Conservation (phyloP, 108 stramenopile genomes). For the Seminavis robusta region DNA sequence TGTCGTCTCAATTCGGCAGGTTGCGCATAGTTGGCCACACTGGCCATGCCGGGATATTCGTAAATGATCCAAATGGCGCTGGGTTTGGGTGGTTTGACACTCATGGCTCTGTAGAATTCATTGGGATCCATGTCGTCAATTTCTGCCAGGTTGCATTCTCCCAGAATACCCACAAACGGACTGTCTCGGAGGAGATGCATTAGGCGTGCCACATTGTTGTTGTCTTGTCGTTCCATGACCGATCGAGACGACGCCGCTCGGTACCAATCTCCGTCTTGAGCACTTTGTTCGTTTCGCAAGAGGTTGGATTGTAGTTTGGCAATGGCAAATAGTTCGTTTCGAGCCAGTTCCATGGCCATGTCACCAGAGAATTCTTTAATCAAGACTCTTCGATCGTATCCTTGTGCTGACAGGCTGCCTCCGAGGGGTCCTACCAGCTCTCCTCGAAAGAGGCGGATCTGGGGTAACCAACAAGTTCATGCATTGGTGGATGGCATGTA, state of each 20-base stretch:
- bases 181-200: constrained; percentile 21
- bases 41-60: constrained; percentile 72
- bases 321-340: constrained; percentile 37
- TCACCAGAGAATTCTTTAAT: constrained; percentile 77
- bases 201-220: constrained; percentile 44
- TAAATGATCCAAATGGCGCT: constrained; percentile 72
- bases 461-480: neutral
- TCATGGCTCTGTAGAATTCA: constrained; percentile 69
- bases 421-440: constrained; percentile 57
- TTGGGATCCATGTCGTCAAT: constrained; percentile 65
- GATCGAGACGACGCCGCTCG: constrained; percentile 43
- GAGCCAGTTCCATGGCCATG: constrained; percentile 47
- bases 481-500: neutral
- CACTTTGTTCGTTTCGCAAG: constrained; percentile 13
- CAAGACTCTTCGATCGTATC: constrained; percentile 62
- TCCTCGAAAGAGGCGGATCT: constrained; percentile 63
- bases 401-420: constrained; percentile 40
- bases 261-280: constrained; percentile 51
- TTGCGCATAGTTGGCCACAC: constrained; percentile 41
- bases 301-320: constrained; percentile 55
- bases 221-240: constrained; percentile 47
- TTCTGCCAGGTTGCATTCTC: constrained; percentile 73
- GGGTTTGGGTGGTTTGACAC: constrained; percentile 61
- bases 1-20: constrained; percentile 38
- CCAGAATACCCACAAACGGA: constrained; percentile 63